Base-by-base conservation (phyloP, 2,329 filamentous ascomycete genomes). In the Fusarium circinatum region DNA sequence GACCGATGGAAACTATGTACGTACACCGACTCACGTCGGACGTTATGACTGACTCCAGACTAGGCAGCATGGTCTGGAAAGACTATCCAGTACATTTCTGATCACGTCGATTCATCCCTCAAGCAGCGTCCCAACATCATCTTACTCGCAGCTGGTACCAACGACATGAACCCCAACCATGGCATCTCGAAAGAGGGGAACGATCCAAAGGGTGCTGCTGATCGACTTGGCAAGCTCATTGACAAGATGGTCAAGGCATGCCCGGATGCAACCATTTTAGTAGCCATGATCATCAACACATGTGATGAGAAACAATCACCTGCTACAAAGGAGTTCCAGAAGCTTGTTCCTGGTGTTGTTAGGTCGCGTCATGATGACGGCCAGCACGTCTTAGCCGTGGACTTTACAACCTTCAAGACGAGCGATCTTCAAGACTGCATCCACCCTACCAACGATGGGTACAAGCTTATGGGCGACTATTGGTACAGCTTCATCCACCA, bases 401-500 rank as follows among this genome's bases (percentile, higher is more conserved):
- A 75, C n/a, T 73, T 75, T 3, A 69, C 39, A 1, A 45, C 34
- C 4, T 73, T 73, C n/a, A 55, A 63, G 13, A 47, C 54, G 6
- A 54, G 41, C 15, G 24, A 49, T 2, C 45, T 75, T 5, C 63
- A 61, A 10, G 77, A 78, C 54, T 78, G 76, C 14, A 66, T 79
- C 5, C 77, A 79, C 18, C 77, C 77, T 5, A 70, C 75, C 2
- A 68, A 70, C 5, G 32, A 61, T 1, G 75, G 77, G 0, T 79
- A 78, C 38, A 51, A 45, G 8, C 10, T 68, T 11, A 63, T 78
- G 42, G 75, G 73, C 0, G 54, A 74, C 26, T 78, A 72, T 17
- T 79, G 77, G 77, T 78, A 76, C 20, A 64, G 67, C 42, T 79
- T 78, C 24, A 59, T 78, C 1, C 54, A 57, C 1, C 77, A 78